Conservation (phyloP, 441 rosid species). For the Viola pubescens region DNA sequence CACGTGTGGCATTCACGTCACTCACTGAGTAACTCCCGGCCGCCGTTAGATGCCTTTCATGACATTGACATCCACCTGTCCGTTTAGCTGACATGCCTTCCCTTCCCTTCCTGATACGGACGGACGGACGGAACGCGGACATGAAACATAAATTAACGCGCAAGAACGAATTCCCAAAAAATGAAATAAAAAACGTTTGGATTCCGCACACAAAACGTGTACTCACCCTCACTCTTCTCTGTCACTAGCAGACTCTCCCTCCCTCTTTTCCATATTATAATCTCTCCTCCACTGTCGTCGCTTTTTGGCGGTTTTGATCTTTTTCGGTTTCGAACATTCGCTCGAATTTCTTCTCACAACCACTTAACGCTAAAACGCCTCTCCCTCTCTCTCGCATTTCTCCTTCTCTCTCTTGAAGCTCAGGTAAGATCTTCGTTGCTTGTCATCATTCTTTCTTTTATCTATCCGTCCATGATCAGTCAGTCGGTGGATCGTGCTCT, state of each 20-base stretch:
- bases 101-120: too few species aligned
- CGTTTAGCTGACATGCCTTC: too few species aligned
- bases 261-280: neutral
- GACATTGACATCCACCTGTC: too few species aligned
- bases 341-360: slow-evolving; percentile 13
- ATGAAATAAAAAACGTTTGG: slow-evolving; percentile 18
- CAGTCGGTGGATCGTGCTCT: slow-evolving; percentile 10
- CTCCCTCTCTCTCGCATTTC: neutral
- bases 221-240: too few species aligned
- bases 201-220: slow-evolving; percentile 26
- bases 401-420: slow-evolving; percentile 6
- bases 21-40: too few species aligned
- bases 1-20: too few species aligned
- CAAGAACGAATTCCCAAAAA: neutral
- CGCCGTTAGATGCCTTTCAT: too few species aligned
- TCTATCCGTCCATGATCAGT: neutral
- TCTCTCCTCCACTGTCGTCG: slow-evolving; percentile 15
- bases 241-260: neutral
- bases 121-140: too few species aligned
- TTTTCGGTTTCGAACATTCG: slow-evolving; percentile 22
- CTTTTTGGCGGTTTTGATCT: slow-evolving; percentile 28
- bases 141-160: too few species aligned
- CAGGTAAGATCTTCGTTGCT: slow-evolving; percentile 23
- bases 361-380: neutral
- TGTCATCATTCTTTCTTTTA: neutral